These are phyloP conservation scores for Penicillium sp. DNA, from an alignment of 2,329 filamentous ascomycete genomes.

Conservation along the genomic window DNA sequence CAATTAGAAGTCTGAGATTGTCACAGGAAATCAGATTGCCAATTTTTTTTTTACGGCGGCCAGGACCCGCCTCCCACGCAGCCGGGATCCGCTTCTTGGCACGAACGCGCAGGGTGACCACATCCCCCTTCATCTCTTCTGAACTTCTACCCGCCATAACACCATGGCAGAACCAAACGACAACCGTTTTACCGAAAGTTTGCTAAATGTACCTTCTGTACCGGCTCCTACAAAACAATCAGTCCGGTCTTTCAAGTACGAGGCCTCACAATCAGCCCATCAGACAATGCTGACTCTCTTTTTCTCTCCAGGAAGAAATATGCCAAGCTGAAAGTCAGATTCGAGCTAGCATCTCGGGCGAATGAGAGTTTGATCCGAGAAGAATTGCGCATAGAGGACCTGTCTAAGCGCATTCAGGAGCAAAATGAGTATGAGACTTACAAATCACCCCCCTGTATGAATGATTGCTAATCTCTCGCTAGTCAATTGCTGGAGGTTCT, in stretches of 20 bases:
- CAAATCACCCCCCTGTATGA: neutral
- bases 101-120: conserved; percentile 16
- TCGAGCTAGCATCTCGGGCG: conserved; percentile 76
- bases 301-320: conserved; percentile 71
- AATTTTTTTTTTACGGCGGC: conserved; percentile 31
- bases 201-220: conserved; percentile 30
- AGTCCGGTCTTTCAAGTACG: conserved; percentile 67
- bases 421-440: conserved; percentile 76
- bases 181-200: conserved; percentile 28
- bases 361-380: conserved; percentile 63
- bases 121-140: conserved; percentile 11
- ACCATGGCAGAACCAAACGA: conserved; percentile 36
- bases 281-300: conserved; percentile 12
- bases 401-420: conserved; percentile 78
- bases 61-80: conserved; percentile 27
- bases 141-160: conserved; percentile 4
- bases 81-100: conserved; percentile 20
- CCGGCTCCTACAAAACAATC: conserved; percentile 49
- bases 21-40: neutral
- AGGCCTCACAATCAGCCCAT: neutral
- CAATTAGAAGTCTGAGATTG: neutral
- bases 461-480: conserved; percentile 15
- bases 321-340: conserved; percentile 76
- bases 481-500: conserved; percentile 88
- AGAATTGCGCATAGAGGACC: conserved; percentile 76